Conservation (phyloP, 2,329 filamentous ascomycete genomes). For the Alternaria postmessia region DNA sequence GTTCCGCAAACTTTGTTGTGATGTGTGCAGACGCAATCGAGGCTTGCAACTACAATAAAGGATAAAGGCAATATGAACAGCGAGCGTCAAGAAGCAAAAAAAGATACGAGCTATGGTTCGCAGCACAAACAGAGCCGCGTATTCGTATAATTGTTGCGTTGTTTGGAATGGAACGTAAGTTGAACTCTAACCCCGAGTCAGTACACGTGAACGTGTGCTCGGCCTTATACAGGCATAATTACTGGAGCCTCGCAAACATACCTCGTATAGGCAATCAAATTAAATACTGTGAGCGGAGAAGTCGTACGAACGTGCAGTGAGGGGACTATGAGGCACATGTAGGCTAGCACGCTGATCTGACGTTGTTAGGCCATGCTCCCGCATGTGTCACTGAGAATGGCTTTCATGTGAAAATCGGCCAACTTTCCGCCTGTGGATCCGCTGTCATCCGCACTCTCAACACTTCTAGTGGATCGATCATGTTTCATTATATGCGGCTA, state of each 20-base stretch:
- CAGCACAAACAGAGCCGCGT: conserved; percentile 17
- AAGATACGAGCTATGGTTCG: conserved; percentile 13
- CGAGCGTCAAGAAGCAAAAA: conserved; percentile 17
- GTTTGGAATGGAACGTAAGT: conserved; percentile 32
- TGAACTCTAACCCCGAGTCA: conserved; percentile 26
- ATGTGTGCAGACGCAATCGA: conserved; percentile 4
- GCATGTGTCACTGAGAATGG: conserved; percentile 18
- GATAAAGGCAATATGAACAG: conserved; percentile 7
- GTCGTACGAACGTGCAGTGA: conserved; percentile 9
- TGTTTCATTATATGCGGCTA: conserved; percentile 35
- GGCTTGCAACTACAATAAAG: conserved; percentile 16
- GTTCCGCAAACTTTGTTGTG: conserved; percentile 10
- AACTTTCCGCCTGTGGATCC: conserved; percentile 24
- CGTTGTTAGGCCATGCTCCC: conserved; percentile 14
- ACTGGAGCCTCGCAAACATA: conserved; percentile 29
- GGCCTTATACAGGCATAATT: conserved; percentile 21
- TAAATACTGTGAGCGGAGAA: conserved; percentile 16
- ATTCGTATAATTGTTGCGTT: conserved; percentile 28
- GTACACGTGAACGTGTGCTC: conserved; percentile 37
- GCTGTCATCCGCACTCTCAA: conserved; percentile 23
- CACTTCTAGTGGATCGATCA: conserved; percentile 24
- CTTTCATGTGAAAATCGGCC: conserved; percentile 43
- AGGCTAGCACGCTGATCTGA: conserved; percentile 20
- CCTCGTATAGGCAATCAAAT: conserved; percentile 34
- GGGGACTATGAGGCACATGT: conserved; percentile 16